Evolutionary conservation across 345 rosid genomes (phyloP).

Genomic region (Raphanus raphanistrum): DNA sequence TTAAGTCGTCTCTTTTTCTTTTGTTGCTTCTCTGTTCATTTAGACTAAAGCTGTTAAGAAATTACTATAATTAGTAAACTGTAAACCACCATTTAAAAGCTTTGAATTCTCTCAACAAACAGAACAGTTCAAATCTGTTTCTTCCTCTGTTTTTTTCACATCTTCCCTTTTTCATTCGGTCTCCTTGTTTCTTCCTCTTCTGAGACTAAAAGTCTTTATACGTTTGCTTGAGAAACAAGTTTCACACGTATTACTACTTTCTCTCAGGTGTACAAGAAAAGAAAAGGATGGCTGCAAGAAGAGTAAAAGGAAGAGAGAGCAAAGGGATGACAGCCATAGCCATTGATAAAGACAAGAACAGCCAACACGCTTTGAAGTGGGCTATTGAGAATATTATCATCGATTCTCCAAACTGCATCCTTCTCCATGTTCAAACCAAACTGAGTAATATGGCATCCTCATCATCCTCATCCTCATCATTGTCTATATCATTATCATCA

Average conservation of each 20-base stretch:
- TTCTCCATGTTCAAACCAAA: constrained; percentile 61
- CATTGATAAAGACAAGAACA: constrained; percentile 73
- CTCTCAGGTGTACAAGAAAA: background rate
- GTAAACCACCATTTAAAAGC: constrained; percentile 22
- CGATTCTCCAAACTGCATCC: constrained; percentile 63
- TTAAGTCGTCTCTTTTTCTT: background rate
- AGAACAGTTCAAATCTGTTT: constrained; percentile 18
- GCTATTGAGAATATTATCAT: constrained; percentile 63
- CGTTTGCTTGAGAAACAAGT: constrained; percentile 16
- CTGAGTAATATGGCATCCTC: constrained; percentile 12
- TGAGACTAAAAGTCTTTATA: background rate
- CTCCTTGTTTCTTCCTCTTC: constrained; percentile 1
- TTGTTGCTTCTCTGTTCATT: background rate
- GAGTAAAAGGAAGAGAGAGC: constrained; percentile 39
- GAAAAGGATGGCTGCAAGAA: constrained; percentile 28
- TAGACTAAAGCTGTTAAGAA: constrained; percentile 9
- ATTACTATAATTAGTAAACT: constrained; percentile 23
- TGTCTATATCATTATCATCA: background rate
- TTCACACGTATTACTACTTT: background rate
- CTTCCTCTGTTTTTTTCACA: background rate
- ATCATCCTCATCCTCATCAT: constrained; percentile 5
- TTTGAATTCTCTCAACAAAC: background rate
- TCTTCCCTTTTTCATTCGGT: background rate
- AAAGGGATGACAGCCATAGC: constrained; percentile 54
- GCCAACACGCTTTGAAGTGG: constrained; percentile 84